Evolutionary conservation across 1,284 basidiomycete species (phyloP).

Genomic region (Puccinia hordei): DNA sequence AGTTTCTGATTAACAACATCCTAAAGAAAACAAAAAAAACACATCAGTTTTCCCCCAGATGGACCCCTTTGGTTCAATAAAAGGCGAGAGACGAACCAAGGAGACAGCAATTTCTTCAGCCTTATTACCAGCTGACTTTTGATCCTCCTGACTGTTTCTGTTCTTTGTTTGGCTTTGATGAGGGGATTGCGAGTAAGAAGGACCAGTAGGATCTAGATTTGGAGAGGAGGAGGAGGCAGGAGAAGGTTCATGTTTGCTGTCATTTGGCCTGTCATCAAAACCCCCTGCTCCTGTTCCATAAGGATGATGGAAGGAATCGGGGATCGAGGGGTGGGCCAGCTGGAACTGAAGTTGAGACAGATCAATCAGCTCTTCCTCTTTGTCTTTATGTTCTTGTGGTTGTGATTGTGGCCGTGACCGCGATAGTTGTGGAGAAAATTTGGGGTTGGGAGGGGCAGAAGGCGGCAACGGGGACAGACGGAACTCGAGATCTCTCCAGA

Average conservation of each 20-base stretch:
- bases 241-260: not conserved
- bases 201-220: too few relatives aligned
- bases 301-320: not conserved
- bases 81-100: too few relatives aligned
- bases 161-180: too few relatives aligned
- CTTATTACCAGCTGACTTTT: too few relatives aligned
- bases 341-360: not conserved
- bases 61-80: not conserved
- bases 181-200: too few relatives aligned
- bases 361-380: not conserved
- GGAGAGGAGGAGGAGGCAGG: too few relatives aligned
- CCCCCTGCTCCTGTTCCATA: not conserved
- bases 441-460: not conserved
- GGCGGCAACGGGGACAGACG: not conserved
- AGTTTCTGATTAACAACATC: not conserved
- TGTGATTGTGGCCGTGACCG: not conserved
- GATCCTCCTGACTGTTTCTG: too few relatives aligned
- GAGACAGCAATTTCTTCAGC: too few relatives aligned
- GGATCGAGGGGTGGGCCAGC: not conserved
- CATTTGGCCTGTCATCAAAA: not conserved
- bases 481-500: conserved; percentile 12
- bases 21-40: not conserved
- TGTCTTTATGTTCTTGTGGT: not conserved
- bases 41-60: not conserved
- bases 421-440: not conserved